phyloP scores from a whole-genome alignment of 306 rosid species.

The Vicia sativa region DNA sequence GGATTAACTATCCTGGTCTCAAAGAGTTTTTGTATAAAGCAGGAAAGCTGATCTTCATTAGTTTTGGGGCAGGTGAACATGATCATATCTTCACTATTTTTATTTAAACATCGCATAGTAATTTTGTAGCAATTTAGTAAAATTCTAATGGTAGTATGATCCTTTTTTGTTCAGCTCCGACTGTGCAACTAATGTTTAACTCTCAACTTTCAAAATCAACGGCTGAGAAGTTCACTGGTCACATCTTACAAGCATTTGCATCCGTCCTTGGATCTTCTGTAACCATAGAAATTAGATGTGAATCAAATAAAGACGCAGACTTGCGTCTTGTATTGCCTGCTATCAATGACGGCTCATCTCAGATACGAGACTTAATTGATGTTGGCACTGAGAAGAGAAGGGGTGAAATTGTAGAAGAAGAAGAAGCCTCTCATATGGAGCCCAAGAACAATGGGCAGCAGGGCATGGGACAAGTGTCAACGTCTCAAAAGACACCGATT shows the following conservation, averaged over 20 bases:
- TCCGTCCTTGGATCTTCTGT: slow-evolving; percentile 73
- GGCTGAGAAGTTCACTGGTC: slow-evolving; percentile 78
- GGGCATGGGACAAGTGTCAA: slow-evolving; percentile 44
- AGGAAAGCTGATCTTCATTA: slow-evolving; percentile 81
- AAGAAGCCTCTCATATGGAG: slow-evolving; percentile 62
- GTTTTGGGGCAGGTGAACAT: slow-evolving; percentile 83
- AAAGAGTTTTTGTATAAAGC: slow-evolving; percentile 80
- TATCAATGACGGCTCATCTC: slow-evolving; percentile 51
- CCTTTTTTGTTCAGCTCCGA: slow-evolving; percentile 71
- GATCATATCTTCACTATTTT: slow-evolving; percentile 27
- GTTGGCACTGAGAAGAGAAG: slow-evolving; percentile 48
- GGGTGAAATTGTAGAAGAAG: slow-evolving; percentile 80
- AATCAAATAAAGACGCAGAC: slow-evolving; percentile 53
- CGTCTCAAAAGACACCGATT: slow-evolving; percentile 52
- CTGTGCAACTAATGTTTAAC: slow-evolving; percentile 78
- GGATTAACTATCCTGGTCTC: slow-evolving; percentile 64
- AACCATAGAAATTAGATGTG: slow-evolving; percentile 86
- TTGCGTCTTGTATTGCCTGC: slow-evolving; percentile 57
- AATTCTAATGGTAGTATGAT: slow-evolving; percentile 36
- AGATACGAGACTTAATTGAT: slow-evolving; percentile 53
- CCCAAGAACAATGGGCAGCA: slow-evolving; percentile 47
- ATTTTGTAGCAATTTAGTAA: slow-evolving; percentile 26
- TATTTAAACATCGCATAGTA: slow-evolving; percentile 23
- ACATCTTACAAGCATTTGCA: slow-evolving; percentile 81
- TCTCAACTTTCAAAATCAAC: slow-evolving; percentile 79